phyloP scores from a whole-genome alignment of 495 filamentous ascomycete species.

The Penicillium dipodomyicola region DNA sequence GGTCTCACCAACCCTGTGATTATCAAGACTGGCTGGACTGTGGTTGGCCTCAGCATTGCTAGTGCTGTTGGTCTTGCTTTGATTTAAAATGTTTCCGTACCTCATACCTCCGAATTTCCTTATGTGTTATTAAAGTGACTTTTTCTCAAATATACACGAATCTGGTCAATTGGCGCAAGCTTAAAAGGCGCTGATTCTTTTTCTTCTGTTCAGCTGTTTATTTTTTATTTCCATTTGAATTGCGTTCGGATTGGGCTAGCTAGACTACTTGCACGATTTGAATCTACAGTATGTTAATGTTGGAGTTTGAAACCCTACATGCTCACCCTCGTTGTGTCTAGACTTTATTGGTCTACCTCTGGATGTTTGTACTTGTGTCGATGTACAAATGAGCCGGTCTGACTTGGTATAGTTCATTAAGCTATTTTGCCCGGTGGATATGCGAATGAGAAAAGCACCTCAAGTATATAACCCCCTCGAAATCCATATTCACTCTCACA shows the following conservation, averaged over 20 bases:
- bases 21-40: slow-evolving; percentile 69
- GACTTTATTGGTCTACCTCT: background rate
- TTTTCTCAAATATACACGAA: slow-evolving; percentile 31
- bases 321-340: background rate
- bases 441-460: background rate
- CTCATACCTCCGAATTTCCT: slow-evolving; percentile 31
- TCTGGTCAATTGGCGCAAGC: slow-evolving; percentile 22
- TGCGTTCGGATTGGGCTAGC: background rate
- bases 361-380: background rate
- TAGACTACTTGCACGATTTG: background rate
- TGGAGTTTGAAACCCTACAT: background rate
- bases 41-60: slow-evolving; percentile 65
- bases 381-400: background rate
- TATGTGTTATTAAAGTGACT: slow-evolving; percentile 42
- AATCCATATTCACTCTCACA: background rate
- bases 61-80: slow-evolving; percentile 62
- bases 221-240: background rate
- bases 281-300: background rate
- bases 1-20: slow-evolving; percentile 69
- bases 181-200: slow-evolving; percentile 27
- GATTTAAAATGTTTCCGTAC: slow-evolving; percentile 37
- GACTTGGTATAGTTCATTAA: background rate
- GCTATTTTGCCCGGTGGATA: background rate
- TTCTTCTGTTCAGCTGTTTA: slow-evolving; percentile 11
- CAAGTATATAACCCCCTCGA: background rate